Percentiles rank a stretch among this genome's conserved stretches.
These are phyloP conservation scores for Komagataea norvegica DNA, from an alignment of 1,139 yeast genomes.

Conservation along the genomic window DNA sequence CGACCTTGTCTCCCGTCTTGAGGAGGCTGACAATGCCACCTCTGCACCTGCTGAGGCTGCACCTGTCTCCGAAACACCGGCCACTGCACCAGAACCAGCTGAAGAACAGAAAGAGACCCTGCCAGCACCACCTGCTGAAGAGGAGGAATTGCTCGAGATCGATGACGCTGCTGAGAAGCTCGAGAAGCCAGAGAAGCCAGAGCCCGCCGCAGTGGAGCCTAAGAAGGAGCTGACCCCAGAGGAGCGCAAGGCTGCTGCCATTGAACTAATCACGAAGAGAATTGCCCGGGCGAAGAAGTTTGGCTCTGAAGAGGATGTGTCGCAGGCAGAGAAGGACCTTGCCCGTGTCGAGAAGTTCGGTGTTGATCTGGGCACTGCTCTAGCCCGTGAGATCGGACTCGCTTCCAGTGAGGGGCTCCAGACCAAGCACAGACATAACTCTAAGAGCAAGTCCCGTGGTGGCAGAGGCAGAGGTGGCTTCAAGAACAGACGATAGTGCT, in stretches of 20 bases:
- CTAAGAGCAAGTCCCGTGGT: no score
- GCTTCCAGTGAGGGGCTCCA: slow-evolving; percentile 19
- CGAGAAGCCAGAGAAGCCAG: slow-evolving; percentile 13
- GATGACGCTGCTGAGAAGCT: slow-evolving; percentile 14
- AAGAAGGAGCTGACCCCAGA: slow-evolving; percentile 48
- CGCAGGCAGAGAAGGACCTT: slow-evolving; percentile 51
- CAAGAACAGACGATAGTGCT: slow-evolving; percentile 3
- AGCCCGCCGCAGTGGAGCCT: slow-evolving; percentile 2
- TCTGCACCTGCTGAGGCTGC: slow-evolving; percentile 10
- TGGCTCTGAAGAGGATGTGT: slow-evolving; percentile 52
- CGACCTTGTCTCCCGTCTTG: slow-evolving; percentile 69
- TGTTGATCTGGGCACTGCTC: slow-evolving; percentile 59
- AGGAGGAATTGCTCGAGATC: slow-evolving; percentile 14
- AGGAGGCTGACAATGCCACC: slow-evolving; percentile 23
- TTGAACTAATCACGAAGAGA: slow-evolving; percentile 63
- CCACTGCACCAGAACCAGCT: neutral
- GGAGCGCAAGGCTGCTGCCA: slow-evolving; percentile 64
- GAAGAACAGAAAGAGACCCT: slow-evolving; percentile 11
- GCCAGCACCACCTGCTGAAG: slow-evolving; percentile 8
- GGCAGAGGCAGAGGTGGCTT: slow-evolving; percentile 9
- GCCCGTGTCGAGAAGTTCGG: slow-evolving; percentile 82
- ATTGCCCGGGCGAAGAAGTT: slow-evolving; percentile 73
- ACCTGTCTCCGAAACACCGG: no score
- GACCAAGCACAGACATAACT: slow-evolving; percentile 5
- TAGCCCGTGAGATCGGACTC: slow-evolving; percentile 64